These are phyloP conservation scores for Kwoniella sp. DNA, from an alignment of 768 basidiomycete genomes.

Conservation along the genomic window DNA sequence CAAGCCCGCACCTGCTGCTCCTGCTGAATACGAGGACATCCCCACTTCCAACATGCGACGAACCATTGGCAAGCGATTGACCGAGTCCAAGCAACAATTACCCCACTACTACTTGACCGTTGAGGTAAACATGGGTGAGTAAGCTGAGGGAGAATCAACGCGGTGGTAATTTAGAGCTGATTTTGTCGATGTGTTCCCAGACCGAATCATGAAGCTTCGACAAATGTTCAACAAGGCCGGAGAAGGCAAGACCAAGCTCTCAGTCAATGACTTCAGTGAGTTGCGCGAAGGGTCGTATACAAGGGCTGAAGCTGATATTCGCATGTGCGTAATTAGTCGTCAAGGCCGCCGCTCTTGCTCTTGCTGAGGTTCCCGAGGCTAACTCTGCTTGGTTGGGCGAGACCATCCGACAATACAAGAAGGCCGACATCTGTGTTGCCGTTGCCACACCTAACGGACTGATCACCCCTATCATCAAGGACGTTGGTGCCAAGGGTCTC, in stretches of 20 bases:
- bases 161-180: too few species aligned
- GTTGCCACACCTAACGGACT: constrained; percentile 94
- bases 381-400: constrained; percentile 99
- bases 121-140: constrained; percentile 93
- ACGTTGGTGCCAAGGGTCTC: constrained; percentile 88
- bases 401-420: constrained; percentile 90
- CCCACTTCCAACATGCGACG: constrained; percentile 94
- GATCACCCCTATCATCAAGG: constrained; percentile 95
- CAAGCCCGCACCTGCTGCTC: constrained; percentile 56
- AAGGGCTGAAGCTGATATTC: not conserved
- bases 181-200: too few species aligned
- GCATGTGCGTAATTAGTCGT: constrained; percentile 60
- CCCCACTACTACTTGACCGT: constrained; percentile 97
- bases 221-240: constrained; percentile 88
- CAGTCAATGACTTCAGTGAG: constrained; percentile 87
- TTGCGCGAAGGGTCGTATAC: constrained; percentile 3
- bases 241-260: constrained; percentile 69
- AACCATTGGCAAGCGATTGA: constrained; percentile 83
- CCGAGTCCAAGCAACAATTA: constrained; percentile 89
- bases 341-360: constrained; percentile 87
- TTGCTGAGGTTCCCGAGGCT: constrained; percentile 92
- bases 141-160: too few species aligned
- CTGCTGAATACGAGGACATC: constrained; percentile 77
- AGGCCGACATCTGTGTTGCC: constrained; percentile 94
- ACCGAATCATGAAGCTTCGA: constrained; percentile 76